These are phyloP conservation scores for Acer negundo DNA, from an alignment of 345 rosid species.

Conservation along the genomic window DNA sequence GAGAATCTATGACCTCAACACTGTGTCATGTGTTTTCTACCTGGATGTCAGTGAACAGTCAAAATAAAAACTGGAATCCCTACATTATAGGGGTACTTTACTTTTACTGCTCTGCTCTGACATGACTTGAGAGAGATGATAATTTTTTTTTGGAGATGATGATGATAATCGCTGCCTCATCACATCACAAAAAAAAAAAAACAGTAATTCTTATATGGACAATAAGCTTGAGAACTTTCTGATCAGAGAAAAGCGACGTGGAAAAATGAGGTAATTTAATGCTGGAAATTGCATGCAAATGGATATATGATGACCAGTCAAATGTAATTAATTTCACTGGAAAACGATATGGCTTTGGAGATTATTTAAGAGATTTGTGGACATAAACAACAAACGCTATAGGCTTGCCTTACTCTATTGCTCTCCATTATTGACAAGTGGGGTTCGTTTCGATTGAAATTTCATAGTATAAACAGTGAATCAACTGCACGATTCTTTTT, in stretches of 20 bases:
- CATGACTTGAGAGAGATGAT: not conserved
- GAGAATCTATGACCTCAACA: conserved; percentile 13
- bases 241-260: no score
- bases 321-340: no score
- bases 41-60: not conserved
- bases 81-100: not conserved
- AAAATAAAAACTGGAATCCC: not conserved
- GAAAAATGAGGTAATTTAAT: no score
- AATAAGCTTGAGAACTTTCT: not conserved
- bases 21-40: not conserved
- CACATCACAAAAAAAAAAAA: no score
- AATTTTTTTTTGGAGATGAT: no score
- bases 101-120: not conserved
- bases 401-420: not conserved
- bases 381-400: not conserved
- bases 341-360: not conserved
- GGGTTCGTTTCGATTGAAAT: no score
- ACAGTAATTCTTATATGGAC: no score
- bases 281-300: not conserved
- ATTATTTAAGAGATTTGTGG: not conserved
- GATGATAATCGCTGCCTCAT: no score
- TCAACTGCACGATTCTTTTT: no score
- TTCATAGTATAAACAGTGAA: not conserved
- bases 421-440: not conserved
- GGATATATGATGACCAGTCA: not conserved